Percentiles rank a stretch among this genome's conserved stretches.
Conservation (phyloP, 106 monocot species). For the Acanthochlamys bracteata region DNA sequence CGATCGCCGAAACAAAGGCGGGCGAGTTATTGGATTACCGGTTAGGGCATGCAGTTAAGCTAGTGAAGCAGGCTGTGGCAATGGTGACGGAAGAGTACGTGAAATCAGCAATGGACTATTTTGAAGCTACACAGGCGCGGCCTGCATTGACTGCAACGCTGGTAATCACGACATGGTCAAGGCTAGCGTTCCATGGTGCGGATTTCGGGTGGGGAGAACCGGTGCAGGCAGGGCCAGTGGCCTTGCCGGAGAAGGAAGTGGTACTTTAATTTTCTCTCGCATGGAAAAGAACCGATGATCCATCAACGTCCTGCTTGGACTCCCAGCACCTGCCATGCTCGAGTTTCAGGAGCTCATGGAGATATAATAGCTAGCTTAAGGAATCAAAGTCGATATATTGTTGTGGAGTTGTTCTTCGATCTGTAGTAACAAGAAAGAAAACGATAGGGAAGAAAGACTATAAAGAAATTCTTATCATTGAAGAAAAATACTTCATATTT, state of each 20-base stretch:
- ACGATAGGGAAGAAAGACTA: too few relatives aligned
- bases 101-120: conserved; percentile 43
- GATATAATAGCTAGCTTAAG: neutral
- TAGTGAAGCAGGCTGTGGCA: conserved; percentile 25
- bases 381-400: too few relatives aligned
- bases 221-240: conserved; percentile 8
- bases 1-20: conserved; percentile 24
- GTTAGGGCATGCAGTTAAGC: conserved; percentile 11
- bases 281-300: conserved; percentile 3
- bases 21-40: conserved; percentile 23
- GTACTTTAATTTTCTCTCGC: conserved; percentile 7
- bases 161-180: conserved; percentile 18
- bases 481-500: too few relatives aligned
- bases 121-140: conserved; percentile 28
- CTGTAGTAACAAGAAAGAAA: too few relatives aligned
- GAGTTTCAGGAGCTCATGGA: conserved; percentile 14
- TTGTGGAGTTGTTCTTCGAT: too few relatives aligned
- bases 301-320: conserved; percentile 8
- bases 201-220: conserved; percentile 25
- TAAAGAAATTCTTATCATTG: too few relatives aligned
- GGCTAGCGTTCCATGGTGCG: conserved; percentile 8
- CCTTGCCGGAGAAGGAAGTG: conserved; percentile 12
- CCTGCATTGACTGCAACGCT: conserved; percentile 29
- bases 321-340: conserved; percentile 12
- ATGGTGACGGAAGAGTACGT: conserved; percentile 28